These are phyloP conservation scores for Fusarium sororula DNA, from an alignment of 2,329 filamentous ascomycete genomes.

Conservation along the genomic window DNA sequence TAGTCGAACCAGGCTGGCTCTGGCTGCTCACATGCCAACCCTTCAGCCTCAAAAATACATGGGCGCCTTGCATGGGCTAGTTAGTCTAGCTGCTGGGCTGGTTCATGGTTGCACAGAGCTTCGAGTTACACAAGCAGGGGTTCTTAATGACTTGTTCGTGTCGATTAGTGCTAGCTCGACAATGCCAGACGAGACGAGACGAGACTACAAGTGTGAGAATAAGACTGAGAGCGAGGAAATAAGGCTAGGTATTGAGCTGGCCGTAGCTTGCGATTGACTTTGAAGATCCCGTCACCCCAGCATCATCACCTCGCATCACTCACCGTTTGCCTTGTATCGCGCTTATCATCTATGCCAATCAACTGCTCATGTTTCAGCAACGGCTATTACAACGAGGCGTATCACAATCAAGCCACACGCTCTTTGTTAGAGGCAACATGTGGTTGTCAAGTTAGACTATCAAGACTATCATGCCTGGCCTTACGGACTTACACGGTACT, in stretches of 20 bases:
- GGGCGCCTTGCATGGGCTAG: conserved; percentile 9
- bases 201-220: not conserved
- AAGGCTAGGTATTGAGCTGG: not conserved
- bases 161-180: not conserved
- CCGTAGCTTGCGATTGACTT: conserved; percentile 23
- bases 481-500: not conserved
- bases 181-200: not conserved
- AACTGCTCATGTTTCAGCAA: not conserved
- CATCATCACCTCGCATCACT: conserved; percentile 3
- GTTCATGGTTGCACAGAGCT: not conserved
- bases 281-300: not conserved
- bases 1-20: conserved; percentile 12
- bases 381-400: not conserved
- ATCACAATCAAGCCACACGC: conserved; percentile 12
- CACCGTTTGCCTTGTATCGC: conserved; percentile 7
- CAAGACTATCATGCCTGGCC: not conserved
- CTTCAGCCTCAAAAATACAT: conserved; percentile 21
- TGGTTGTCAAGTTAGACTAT: not conserved
- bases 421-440: not conserved
- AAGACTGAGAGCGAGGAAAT: not conserved
- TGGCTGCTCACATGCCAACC: conserved; percentile 17
- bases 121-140: conserved; percentile 13
- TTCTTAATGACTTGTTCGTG: not conserved
- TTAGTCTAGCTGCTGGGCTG: not conserved
- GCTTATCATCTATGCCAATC: conserved; percentile 6